Percentiles rank a stretch among this genome's conserved stretches.
phyloP scores from a whole-genome alignment of 2,329 filamentous ascomycete genomes.

The Coniochaeta hoffmannii region DNA sequence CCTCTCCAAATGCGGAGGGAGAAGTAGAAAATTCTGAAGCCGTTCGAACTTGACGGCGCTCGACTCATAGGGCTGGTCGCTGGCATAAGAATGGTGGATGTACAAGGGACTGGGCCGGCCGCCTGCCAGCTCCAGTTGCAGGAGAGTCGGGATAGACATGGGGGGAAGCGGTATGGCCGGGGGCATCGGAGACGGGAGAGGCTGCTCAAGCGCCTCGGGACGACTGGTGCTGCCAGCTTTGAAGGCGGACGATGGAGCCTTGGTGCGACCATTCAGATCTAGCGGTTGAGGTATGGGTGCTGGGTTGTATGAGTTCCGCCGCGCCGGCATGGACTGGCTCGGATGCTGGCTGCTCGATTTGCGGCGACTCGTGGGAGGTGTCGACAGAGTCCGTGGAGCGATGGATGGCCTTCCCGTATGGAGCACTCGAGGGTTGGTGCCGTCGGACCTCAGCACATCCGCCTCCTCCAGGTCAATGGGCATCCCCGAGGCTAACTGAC shows the following conservation, averaged over 20 bases:
- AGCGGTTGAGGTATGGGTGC: constrained; percentile 33
- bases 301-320: constrained; percentile 45
- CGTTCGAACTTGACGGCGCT: constrained; percentile 88
- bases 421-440: constrained; percentile 21
- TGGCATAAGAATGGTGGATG: constrained; percentile 50
- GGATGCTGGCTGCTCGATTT: constrained; percentile 22
- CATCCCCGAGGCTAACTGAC: constrained; percentile 21
- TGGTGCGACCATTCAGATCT: constrained; percentile 28
- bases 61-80: constrained; percentile 75
- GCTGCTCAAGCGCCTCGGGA: constrained; percentile 19
- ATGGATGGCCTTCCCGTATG: constrained; percentile 19
- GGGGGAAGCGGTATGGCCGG: constrained; percentile 54
- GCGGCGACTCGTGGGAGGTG: constrained; percentile 39
- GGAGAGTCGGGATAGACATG: constrained; percentile 58
- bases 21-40: constrained; percentile 76
- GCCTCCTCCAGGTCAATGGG: constrained; percentile 3
- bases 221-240: constrained; percentile 8
- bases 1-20: constrained; percentile 76
- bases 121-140: constrained; percentile 57
- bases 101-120: constrained; percentile 58
- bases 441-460: constrained; percentile 14
- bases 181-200: constrained; percentile 39
- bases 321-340: constrained; percentile 23
- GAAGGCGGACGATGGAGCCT: constrained; percentile 12
- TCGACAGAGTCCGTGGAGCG: constrained; percentile 37